Conservation (phyloP, 2,329 filamentous ascomycete genomes). For the Ophiostoma perfectum region DNA sequence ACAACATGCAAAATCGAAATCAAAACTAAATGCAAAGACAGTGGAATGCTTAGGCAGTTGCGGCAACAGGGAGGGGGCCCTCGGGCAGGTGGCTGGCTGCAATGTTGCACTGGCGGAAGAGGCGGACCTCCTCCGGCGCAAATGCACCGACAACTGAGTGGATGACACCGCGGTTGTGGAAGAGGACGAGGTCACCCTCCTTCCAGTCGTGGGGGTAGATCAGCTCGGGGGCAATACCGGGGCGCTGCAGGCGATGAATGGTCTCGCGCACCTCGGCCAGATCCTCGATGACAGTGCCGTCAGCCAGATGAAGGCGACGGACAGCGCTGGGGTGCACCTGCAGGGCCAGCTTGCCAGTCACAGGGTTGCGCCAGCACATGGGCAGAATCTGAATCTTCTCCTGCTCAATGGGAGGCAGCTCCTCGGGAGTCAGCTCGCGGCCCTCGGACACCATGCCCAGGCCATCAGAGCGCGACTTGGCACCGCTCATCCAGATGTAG, state of each 20-base stretch:
- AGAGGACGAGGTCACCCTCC: constrained; percentile 69
- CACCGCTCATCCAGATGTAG: constrained; percentile 74
- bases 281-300: constrained; percentile 64
- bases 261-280: constrained; percentile 59
- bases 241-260: constrained; percentile 63
- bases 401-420: constrained; percentile 61
- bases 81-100: constrained; percentile 48
- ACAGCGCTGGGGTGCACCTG: constrained; percentile 71
- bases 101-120: constrained; percentile 76
- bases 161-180: constrained; percentile 70
- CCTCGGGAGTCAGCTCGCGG: constrained; percentile 50
- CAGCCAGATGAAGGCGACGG: constrained; percentile 59
- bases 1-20: background rate
- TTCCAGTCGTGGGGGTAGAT: constrained; percentile 75
- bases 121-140: constrained; percentile 61
- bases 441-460: constrained; percentile 59
- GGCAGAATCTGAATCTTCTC: constrained; percentile 66
- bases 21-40: background rate
- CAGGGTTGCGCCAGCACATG: constrained; percentile 72
- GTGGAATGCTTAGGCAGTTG: background rate
- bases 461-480: constrained; percentile 61
- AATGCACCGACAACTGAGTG: constrained; percentile 75
- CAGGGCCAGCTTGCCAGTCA: constrained; percentile 62
- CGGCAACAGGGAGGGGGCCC: constrained; percentile 16
- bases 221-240: constrained; percentile 61